Conservation (phyloP, 345 rosid genomes). For the Salix viminalis region DNA sequence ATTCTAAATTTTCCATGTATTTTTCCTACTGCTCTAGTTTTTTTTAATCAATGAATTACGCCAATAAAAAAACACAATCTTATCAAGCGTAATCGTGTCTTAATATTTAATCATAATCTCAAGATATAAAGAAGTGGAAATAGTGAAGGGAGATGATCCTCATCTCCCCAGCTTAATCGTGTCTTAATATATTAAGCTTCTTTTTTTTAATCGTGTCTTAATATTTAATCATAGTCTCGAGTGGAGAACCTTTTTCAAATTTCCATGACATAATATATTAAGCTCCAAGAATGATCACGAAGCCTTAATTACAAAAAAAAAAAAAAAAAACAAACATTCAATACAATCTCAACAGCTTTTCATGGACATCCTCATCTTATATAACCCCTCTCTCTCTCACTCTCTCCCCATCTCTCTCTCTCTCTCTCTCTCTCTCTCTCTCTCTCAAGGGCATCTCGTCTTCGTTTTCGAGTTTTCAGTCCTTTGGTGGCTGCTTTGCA, state of each 20-base stretch:
- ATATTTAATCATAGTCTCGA: no score
- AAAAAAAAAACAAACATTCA: background rate
- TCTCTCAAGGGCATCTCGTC: background rate
- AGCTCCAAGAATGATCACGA: background rate
- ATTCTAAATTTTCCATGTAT: no score
- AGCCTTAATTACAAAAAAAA: background rate
- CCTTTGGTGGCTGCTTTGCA: background rate
- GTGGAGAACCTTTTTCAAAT: background rate
- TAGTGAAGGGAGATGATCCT: no score
- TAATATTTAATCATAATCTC: no score
- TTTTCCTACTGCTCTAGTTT: no score
- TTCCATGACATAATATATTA: background rate
- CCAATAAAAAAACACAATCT: no score
- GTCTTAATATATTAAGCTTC: no score
- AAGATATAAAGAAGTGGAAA: no score
- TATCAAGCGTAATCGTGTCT: no score
- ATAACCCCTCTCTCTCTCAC: background rate
- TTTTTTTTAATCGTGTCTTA: no score
- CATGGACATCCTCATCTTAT: background rate
- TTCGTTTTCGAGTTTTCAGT: background rate
- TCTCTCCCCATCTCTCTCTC: background rate
- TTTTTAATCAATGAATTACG: no score
- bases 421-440: background rate
- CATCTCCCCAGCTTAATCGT: no score
- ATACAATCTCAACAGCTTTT: background rate